Evolutionary conservation across 441 rosid genomes (phyloP), one percentile per base, ranked within the genome.

Genomic region (Pelargonium citronellum): DNA sequence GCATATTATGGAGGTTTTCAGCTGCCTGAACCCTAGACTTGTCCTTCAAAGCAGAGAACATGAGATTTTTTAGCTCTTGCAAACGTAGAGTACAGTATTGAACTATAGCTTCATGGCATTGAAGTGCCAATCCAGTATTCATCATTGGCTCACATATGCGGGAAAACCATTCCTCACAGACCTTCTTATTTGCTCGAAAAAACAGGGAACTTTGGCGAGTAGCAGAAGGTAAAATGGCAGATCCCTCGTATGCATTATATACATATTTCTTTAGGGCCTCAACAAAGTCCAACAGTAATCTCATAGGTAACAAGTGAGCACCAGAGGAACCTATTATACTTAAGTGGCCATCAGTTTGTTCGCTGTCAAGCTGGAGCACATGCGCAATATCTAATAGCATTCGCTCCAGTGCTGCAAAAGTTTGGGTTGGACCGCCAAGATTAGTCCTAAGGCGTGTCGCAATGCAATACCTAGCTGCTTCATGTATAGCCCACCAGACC

Each of bases 151-250:
- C 97, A 69, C 96, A 89, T 72, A 95, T 92, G 69, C 97, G 97
- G 83, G 98, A 95, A 85, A 95, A 95, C 99, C 99, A 92, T 81
- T 92, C 99, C 84, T 87, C 98, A 64, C 99, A 95, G 49, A 95
- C 99, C 83, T 95, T 95, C 79, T 83, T 87, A 81, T 95, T 95
- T 72, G 99, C 92, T 65, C 98, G 89, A 74, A 95, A 95, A 81
- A 87, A 95, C 76, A 92, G 74, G 70, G 86, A 86, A 85, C 97
- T 95, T 74, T 87, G 97, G 62, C 87, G 91, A 74, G 83, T 80
- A 73, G 83, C 84, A 49, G 91, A 81, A 64, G 89, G 91, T 78
- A 92, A 84, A 79, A 90, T 87, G 11, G 92, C 91, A 77, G 99
- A 87, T 69, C 98, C 99, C 78, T 89, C 97, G 71, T 92, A 95